Conservation (phyloP, 306 rosid genomes). For the Acmispon strigosus region DNA sequence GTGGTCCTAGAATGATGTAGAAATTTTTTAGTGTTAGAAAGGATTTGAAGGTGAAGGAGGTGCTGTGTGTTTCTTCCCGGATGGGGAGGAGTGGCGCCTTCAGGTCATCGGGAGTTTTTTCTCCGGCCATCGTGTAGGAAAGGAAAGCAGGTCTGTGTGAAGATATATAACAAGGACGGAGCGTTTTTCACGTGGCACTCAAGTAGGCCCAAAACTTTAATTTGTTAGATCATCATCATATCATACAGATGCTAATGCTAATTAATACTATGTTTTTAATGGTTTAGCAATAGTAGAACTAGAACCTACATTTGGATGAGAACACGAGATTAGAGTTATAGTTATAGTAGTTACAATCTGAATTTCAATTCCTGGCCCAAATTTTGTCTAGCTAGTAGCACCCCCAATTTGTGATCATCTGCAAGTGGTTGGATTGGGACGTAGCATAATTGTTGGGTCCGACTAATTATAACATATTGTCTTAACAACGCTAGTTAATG, state of each 20-base stretch:
- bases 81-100: slow-evolving; percentile 67
- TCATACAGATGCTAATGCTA: no score
- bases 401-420: not conserved
- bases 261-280: no score
- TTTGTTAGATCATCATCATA: no score
- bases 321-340: not conserved
- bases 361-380: no score
- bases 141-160: not conserved
- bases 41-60: slow-evolving; percentile 8
- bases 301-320: no score
- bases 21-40: slow-evolving; percentile 33
- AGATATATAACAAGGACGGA: not conserved
- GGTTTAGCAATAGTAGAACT: no score
- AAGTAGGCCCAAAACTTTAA: not conserved
- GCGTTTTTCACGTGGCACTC: not conserved
- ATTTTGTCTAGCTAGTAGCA: no score
- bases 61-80: slow-evolving; percentile 20
- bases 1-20: slow-evolving; percentile 52
- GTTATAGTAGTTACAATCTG: not conserved
- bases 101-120: slow-evolving; percentile 24
- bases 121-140: slow-evolving; percentile 27
- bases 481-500: no score
- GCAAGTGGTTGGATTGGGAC: not conserved
- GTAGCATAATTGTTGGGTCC: not conserved
- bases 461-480: not conserved